phyloP scores from a whole-genome alignment of 164 flowering plant genomes.

The Stephania yunnanensis region DNA sequence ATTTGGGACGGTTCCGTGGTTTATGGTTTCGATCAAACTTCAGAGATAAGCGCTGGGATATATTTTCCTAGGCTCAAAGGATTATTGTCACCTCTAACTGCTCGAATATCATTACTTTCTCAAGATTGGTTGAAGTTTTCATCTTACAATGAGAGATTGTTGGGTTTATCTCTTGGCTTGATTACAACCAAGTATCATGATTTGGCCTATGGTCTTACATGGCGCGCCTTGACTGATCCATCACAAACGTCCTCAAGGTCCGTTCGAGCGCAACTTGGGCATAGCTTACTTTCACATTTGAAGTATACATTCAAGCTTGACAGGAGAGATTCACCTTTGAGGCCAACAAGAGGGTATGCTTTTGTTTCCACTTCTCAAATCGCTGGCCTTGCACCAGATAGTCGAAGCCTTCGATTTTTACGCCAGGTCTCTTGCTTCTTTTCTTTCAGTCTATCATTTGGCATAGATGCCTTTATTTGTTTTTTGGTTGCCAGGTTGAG shows the following conservation, averaged over 20 bases:
- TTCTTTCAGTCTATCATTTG: neutral
- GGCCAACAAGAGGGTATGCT: constrained; percentile 86
- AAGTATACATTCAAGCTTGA: constrained; percentile 80
- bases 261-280: constrained; percentile 90
- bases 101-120: constrained; percentile 61
- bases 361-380: constrained; percentile 64
- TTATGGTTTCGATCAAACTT: constrained; percentile 74
- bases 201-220: constrained; percentile 65
- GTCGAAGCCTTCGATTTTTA: constrained; percentile 60
- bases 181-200: constrained; percentile 62
- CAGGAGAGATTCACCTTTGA: constrained; percentile 57
- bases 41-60: constrained; percentile 78
- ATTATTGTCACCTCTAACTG: constrained; percentile 48
- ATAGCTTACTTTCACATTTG: constrained; percentile 58
- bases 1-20: constrained; percentile 81
- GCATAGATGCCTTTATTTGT: neutral
- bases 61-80: constrained; percentile 62
- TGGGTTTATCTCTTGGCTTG: constrained; percentile 77
- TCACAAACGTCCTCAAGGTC: constrained; percentile 64
- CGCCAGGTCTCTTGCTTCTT: constrained; percentile 60
- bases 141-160: constrained; percentile 69
- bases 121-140: constrained; percentile 91
- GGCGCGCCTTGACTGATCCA: constrained; percentile 88
- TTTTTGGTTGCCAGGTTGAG: neutral
- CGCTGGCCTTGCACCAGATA: constrained; percentile 81